Evolutionary conservation across 768 basidiomycete genomes (phyloP), one percentile per base, ranked within the genome.

Genomic region (Boletus vinaceobasis): DNA sequence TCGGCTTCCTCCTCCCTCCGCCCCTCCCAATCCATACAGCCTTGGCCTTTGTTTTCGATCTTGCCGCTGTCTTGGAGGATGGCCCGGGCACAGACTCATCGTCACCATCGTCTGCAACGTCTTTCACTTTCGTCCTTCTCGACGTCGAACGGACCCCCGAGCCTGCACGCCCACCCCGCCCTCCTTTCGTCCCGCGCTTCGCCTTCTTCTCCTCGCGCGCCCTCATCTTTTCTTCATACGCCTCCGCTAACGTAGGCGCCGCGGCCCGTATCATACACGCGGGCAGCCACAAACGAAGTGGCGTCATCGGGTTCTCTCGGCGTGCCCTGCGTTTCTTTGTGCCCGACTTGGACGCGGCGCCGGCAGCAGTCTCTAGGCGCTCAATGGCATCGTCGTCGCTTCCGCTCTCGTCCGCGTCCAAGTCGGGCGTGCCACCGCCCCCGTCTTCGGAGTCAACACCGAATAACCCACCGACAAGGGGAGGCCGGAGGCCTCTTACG

Each of bases 261-360:
- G 81, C 90, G 32, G 83, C 68, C 13, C 75, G 71, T 11, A 94
- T 80, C 77, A 96, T 86, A 50, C 79, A 85, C 23, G 88, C 90
- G 0, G 93, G 89, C 71, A 93, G 79, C 93, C 93, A 96, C 11
- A 93, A 66, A 14, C 87, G 78, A 46, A 86, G 67, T 51, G 80
- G 79, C 45, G 74, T 77, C n/a, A 74, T 71, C 0, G 86, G 85
- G 5, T 59, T 37, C 58, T 68, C 69, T 19, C 65, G 69, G 53
- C 57, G 65, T 6, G 60, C 57, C 56, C 61, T 67, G 38, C 61
- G 63, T 58, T 46, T 67, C 55, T 61, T 68, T 21, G 39, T 48
- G 26, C 55, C 55, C 9, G 45, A 60, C 52, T 56, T 67, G 45
- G 60, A 36, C 9, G 60, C 65, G 0, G 55, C 66, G 2, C 38